Base-by-base conservation (phyloP, 176 grass and related monocot species). In the Zizania latifolia region DNA sequence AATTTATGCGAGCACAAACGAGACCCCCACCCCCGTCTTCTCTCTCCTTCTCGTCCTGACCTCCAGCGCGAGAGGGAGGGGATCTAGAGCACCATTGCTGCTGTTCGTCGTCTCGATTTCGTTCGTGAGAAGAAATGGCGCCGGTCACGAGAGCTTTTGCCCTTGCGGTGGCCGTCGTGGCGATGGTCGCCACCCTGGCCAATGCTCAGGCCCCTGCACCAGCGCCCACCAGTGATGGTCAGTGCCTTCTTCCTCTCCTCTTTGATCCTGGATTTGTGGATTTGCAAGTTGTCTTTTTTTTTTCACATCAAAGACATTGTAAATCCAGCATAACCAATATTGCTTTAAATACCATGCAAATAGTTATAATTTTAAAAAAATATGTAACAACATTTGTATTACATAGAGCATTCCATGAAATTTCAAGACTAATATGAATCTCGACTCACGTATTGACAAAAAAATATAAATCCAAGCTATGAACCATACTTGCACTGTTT, bases 141-240 rank as follows among this genome's bases (percentile, higher is more conserved):
- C 14, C 13, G 10, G 12, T 80, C 54, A 48, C 29, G 0, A 80
- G 54, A 61, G 14, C 24, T 24, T 45, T 38, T 26, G 28, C 60
- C 58, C 33, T 37, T 13, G 29, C 46, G 6, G 48, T 80, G 54
- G 29, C 66, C 78, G 36, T 80, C 54, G 40, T 71, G 5, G 78
- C 40, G 38, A 58, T 48, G 66, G n/a, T 80, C 14, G 66, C 38
- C 8, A 35, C 37, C 27, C 6, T 46, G 19, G 78, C 28, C 38
- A 71, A 64, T 24, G 80, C 86, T 67, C 80, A 84, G 68, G 68
- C 61, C 72, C 75, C 81, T 13, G 86, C 81, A 15, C 81, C 81
- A 26, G 81, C 80, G 5, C 73, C 75, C 19, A 41, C 81, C 29
- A 84, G 75, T 1, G 81, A 88, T 74, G 86, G 81, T 88, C 51